These are phyloP conservation scores for Combretum micranthum DNA, from an alignment of 345 rosid genomes.

Conservation along the genomic window DNA sequence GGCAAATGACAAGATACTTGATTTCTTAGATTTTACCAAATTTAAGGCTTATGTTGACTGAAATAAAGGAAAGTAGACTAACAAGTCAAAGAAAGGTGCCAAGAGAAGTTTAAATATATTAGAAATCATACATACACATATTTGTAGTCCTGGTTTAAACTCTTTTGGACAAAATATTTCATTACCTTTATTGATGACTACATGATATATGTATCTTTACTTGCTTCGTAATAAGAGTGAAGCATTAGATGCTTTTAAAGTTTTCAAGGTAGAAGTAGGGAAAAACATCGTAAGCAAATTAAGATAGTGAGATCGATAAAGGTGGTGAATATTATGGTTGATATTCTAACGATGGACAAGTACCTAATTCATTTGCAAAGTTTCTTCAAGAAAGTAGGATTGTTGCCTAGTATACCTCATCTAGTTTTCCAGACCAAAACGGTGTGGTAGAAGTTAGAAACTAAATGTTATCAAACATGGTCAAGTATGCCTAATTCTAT, in stretches of 20 bases:
- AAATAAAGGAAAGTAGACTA: no score
- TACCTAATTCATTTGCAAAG: background rate
- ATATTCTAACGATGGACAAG: constrained; percentile 2
- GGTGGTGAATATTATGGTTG: constrained; percentile 4
- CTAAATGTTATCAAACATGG: background rate
- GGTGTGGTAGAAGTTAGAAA: constrained; percentile 4
- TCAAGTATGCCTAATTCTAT: background rate
- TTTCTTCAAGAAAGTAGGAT: constrained; percentile 3
- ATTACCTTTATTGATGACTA: constrained; percentile 1
- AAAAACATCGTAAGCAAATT: constrained; percentile 1
- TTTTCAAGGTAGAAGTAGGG: constrained; percentile 2
- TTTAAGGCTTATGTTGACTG: no score
- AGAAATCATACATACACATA: no score
- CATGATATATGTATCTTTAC: constrained; percentile 2
- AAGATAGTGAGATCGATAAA: constrained; percentile 3
- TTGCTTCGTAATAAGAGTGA: constrained; percentile 1
- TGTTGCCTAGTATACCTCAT: constrained; percentile 5
- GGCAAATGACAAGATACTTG: no score
- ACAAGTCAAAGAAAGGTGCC: no score
- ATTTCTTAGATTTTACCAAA: no score
- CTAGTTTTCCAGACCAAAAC: constrained; percentile 2
- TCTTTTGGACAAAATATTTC: background rate
- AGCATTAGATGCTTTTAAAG: no score
- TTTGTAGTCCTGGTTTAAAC: no score
- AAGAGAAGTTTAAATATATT: no score